phyloP scores from a whole-genome alignment of 164 flowering plant species.

The Magnolia kwangsiensis region DNA sequence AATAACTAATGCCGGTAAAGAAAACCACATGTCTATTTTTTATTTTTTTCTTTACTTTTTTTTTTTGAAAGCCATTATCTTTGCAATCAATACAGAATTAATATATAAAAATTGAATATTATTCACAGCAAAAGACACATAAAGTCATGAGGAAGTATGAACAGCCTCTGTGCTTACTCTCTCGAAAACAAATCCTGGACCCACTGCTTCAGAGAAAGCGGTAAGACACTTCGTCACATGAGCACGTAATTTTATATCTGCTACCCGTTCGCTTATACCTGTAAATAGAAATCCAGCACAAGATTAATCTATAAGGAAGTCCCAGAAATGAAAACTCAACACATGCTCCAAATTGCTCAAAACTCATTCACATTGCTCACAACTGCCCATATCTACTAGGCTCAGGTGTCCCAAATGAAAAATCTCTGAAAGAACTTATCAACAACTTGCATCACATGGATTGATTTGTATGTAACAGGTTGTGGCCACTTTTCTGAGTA shows the following conservation, averaged over 20 bases:
- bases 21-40: too few species aligned
- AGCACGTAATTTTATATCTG: constrained; percentile 91
- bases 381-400: not conserved
- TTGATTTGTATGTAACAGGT: not conserved
- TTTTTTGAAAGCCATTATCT: too few species aligned
- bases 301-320: not conserved
- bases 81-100: too few species aligned
- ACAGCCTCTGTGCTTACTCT: constrained; percentile 52
- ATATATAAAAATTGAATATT: too few species aligned
- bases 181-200: constrained; percentile 95
- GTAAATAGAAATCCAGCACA: not conserved
- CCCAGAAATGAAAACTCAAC: not conserved
- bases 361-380: not conserved
- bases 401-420: not conserved
- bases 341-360: not conserved
- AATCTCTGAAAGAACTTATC: not conserved
- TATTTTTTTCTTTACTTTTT: too few species aligned
- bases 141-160: not conserved
- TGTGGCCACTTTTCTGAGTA: too few species aligned
- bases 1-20: too few species aligned
- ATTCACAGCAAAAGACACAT: too few species aligned
- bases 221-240: constrained; percentile 97
- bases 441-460: not conserved
- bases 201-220: constrained; percentile 87
- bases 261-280: constrained; percentile 93